Base-by-base conservation (phyloP, 2,329 filamentous ascomycete species). In the Fusarium falciforme region DNA sequence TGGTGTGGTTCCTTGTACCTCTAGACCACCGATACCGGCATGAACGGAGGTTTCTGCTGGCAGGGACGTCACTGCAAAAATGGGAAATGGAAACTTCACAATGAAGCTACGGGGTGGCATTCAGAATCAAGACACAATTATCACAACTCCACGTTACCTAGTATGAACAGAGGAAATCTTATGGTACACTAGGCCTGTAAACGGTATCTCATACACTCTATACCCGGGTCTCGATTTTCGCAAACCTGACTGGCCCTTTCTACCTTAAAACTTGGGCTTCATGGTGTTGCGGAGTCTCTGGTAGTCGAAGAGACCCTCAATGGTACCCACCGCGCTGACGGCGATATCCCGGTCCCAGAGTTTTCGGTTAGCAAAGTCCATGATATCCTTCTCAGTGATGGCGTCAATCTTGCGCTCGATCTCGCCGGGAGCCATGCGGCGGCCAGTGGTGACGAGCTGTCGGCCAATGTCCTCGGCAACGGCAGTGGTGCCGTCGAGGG, bases 281-380 rank as follows among this genome's bases (percentile, higher is more conserved):
- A 96, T 96, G 83, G 96, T 94, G 84, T 90, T 92, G 83, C 95
- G 89, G 81, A 94, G 89, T 82, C 93, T 88, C 83, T 92, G 88
- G 87, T 96, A 97, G 84, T 96, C 91, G 72, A 93, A 89, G 67
- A 93, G 84, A 82, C 92, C 96, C 90, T 98, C 96, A 81, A 98
- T 95, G 86, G 91, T 92, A 77, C 96, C 96, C 76, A 98, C 94
- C 36, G 96, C 96, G 83, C 92, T 95, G 84, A 99, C 90, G 80
- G 96, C 96, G 80, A 99, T 88, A 83, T 99, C 96, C 86, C 96
- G 93, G 87, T 99, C 96, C 96, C 96, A 99, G 71, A 99, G 88
- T 88, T 96, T 98, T 85, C 92, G 91, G 89, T 94, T 93, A 80
- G 96, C 96, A 83, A 98, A 99, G 80, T 93, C 91, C 94, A 98